Evolutionary conservation across 2,329 filamentous ascomycete genomes (phyloP), one percentile per base, ranked within the genome.

Genomic region (Colletotrichum sp.): DNA sequence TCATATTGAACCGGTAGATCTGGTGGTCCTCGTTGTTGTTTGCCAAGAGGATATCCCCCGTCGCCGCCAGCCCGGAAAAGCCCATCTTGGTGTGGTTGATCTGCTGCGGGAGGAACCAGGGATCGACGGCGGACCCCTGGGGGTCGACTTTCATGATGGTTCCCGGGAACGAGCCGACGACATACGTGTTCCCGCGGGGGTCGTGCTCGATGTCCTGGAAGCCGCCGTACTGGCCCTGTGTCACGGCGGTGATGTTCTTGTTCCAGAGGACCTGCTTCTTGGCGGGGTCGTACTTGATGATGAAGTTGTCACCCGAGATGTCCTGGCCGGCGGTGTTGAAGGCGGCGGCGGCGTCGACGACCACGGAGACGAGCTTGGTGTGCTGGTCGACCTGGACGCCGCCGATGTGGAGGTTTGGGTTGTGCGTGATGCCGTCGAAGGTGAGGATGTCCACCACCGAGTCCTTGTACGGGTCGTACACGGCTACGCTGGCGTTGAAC

Each of bases 121-220:
- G 70, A 3, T 66, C 58, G n/a, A 76, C 60, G 2, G 67, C 34
- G 1, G 65, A 65, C 18, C 78, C 77, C 8, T 69, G 16, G 12
- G 64, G 58, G 73, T 76, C 62, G 62, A 79, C 70, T 32, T 73
- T 76, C 30, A 79, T 43, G 66, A 79, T 78, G 32, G 75, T 78
- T 2, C 71, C 73, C 4, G 78, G 78, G 28, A 73, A 79, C 10
- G 78, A 77, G 18, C 78, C 77, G 48, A 72, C 71, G 21, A 79
- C 24, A 65, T 76, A 79, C 12, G 78, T 77, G 61, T 79, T 79
- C 7, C 78, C 78, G 16, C 30, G 66, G 8, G 71, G 9, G 62
- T 79, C 78, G 58, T 76, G 70, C 13, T 76, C 70, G 18, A 78
- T 61, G 55, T 79, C 78, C 69, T 79, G 75, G 65, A 79, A 79